A percentile compares a stretch with the other conserved stretches of the same genome.
phyloP scores from a whole-genome alignment of 1,284 basidiomycete species.

The Tylopilus sp. region DNA sequence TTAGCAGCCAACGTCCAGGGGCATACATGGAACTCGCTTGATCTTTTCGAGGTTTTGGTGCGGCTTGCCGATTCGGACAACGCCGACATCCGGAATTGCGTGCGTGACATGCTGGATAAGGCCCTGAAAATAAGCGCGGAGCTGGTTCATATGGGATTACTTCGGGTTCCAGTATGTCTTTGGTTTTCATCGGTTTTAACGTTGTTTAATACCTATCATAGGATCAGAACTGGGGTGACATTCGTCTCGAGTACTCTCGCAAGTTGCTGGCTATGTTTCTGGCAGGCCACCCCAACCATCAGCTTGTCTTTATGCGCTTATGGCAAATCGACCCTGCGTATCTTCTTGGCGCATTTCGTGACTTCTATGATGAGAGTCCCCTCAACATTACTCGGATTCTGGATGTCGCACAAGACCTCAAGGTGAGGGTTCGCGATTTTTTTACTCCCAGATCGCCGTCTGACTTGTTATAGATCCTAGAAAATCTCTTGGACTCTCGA shows the following conservation, averaged over 20 bases:
- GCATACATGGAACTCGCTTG: constrained; percentile 91
- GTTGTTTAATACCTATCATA: constrained; percentile 22
- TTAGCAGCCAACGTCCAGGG: constrained; percentile 82
- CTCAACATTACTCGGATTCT: constrained; percentile 91
- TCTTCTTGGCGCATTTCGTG: constrained; percentile 81
- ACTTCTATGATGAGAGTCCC: constrained; percentile 89
- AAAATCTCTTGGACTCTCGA: constrained; percentile 80
- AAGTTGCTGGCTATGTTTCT: constrained; percentile 90
- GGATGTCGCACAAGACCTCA: constrained; percentile 93
- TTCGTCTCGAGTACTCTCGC: constrained; percentile 81
- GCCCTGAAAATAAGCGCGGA: constrained; percentile 92
- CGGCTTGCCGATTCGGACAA: constrained; percentile 68
- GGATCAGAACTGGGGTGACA: constrained; percentile 83
- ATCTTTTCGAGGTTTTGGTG: constrained; percentile 86
- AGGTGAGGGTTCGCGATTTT: constrained; percentile 46
- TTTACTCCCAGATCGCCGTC: neutral
- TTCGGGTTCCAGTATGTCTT: constrained; percentile 73
- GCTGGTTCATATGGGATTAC: constrained; percentile 87
- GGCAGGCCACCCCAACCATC: constrained; percentile 87
- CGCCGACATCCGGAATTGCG: constrained; percentile 64
- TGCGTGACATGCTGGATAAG: constrained; percentile 87
- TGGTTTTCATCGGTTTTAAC: neutral
- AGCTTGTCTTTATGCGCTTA: constrained; percentile 93
- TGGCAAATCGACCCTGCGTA: constrained; percentile 87
- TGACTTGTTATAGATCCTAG: constrained; percentile 65